Conservation (phyloP, 2,329 filamentous ascomycete species). For the Acrocalymma vagum region DNA sequence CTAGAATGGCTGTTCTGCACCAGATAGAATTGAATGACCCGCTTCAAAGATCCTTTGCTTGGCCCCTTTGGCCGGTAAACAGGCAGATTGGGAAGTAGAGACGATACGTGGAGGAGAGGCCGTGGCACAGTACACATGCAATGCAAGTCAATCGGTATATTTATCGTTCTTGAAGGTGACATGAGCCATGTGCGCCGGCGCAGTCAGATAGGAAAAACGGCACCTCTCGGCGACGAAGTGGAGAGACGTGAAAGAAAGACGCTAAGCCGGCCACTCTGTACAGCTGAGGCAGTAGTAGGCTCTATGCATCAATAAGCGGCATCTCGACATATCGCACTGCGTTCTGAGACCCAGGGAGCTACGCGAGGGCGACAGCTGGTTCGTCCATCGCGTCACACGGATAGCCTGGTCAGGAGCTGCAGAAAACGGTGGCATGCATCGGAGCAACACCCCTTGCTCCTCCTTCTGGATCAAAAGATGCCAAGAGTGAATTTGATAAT, state of each 20-base stretch:
- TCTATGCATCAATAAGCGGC: constrained; percentile 37
- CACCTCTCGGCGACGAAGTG: constrained; percentile 28
- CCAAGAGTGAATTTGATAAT: constrained; percentile 27
- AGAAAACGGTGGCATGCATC: constrained; percentile 43
- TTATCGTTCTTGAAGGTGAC: constrained; percentile 38
- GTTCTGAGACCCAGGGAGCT: constrained; percentile 30
- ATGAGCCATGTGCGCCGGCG: constrained; percentile 41
- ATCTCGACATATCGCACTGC: constrained; percentile 42
- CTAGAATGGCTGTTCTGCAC: not conserved
- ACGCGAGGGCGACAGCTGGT: constrained; percentile 27
- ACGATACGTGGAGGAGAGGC: constrained; percentile 20
- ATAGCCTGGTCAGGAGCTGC: constrained; percentile 27
- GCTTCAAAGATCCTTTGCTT: not conserved
- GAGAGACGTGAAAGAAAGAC: constrained; percentile 22
- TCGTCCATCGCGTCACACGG: constrained; percentile 36
- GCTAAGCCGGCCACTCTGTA: constrained; percentile 24
- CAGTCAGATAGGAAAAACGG: constrained; percentile 27
- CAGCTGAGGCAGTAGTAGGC: constrained; percentile 34
- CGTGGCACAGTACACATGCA: constrained; percentile 43
- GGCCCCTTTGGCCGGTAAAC: constrained; percentile 14
- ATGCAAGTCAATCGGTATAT: constrained; percentile 45
- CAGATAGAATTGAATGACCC: constrained; percentile 1
- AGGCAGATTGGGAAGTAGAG: constrained; percentile 26
- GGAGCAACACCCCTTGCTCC: constrained; percentile 36
- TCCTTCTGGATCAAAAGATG: constrained; percentile 26